These are phyloP conservation scores for Trichoderma hamatum DNA, from an alignment of 2,329 filamentous ascomycete genomes.

Conservation along the genomic window DNA sequence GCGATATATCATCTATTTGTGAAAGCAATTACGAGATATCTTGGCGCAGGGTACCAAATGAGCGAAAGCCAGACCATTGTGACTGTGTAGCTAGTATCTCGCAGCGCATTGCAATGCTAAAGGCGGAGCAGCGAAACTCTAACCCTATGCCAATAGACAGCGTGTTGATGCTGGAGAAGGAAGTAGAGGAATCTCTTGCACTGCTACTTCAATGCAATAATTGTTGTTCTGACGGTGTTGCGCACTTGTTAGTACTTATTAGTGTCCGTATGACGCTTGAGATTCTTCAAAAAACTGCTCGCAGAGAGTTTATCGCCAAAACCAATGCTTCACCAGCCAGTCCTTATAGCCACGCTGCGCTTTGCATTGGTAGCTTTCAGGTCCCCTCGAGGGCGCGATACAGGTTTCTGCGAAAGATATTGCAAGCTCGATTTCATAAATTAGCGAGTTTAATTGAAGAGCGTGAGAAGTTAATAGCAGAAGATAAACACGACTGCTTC, in stretches of 20 bases:
- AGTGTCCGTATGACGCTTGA: slow-evolving; percentile 24
- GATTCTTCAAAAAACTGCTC: slow-evolving; percentile 22
- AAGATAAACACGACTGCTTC: slow-evolving; percentile 16
- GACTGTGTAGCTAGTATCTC: neutral
- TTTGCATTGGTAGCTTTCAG: slow-evolving; percentile 15
- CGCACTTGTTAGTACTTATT: slow-evolving; percentile 9
- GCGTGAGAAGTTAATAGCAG: neutral
- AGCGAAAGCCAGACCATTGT: neutral
- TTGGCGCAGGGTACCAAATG: neutral
- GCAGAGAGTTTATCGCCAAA: slow-evolving; percentile 8
- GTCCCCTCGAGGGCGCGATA: neutral
- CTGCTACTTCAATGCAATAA: neutral
- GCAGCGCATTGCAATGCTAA: neutral
- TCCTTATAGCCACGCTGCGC: neutral
- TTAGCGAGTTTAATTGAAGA: slow-evolving; percentile 10
- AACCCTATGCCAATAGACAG: slow-evolving; percentile 12
- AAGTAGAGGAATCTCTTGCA: slow-evolving; percentile 16
- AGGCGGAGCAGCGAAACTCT: slow-evolving; percentile 8
- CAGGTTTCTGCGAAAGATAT: slow-evolving; percentile 10
- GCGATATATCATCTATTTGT: neutral
- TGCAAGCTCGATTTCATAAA: slow-evolving; percentile 20
- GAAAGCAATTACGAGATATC: neutral
- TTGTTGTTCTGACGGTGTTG: neutral
- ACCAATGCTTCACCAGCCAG: neutral
- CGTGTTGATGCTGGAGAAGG: slow-evolving; percentile 16